Conservation (phyloP, 176 grass and related monocot species). For the Triticum dicoccoides region DNA sequence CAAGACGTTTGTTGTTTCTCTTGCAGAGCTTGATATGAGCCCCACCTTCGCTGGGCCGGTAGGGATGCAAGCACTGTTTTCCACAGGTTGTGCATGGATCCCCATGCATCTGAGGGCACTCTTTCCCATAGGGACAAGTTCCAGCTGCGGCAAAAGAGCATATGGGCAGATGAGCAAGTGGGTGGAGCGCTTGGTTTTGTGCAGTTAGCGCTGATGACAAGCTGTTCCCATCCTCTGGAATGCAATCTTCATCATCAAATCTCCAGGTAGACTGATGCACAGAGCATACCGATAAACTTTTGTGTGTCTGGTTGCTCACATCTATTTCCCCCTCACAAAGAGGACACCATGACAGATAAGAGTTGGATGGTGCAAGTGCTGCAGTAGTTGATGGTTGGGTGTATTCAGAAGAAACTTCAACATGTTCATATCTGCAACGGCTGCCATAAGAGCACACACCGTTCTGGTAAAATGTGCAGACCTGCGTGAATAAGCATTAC, state of each 20-base stretch:
- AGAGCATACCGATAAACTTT: not conserved
- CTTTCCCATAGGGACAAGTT: conserved; percentile 67
- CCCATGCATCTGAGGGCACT: conserved; percentile 67
- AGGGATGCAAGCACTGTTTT: conserved; percentile 68
- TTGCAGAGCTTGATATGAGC: conserved; percentile 65
- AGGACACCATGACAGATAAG: conserved; percentile 35
- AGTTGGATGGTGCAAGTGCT: conserved; percentile 40
- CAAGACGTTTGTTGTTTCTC: conserved; percentile 63
- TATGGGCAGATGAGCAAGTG: conserved; percentile 53
- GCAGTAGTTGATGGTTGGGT: conserved; percentile 33
- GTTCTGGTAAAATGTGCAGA: conserved; percentile 93
- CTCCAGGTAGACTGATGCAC: conserved; percentile 14
- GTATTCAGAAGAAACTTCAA: conserved; percentile 40
- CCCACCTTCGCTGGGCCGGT: conserved; percentile 49
- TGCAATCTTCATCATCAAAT: conserved; percentile 22
- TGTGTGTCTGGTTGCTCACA: conserved; percentile 5
- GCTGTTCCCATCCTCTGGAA: conserved; percentile 18
- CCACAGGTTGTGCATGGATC: conserved; percentile 59
- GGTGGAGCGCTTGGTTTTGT: conserved; percentile 14
- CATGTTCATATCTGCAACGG: conserved; percentile 78
- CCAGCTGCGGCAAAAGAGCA: conserved; percentile 82
- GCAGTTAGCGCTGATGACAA: not conserved
- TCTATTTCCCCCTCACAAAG: conserved; percentile 20
- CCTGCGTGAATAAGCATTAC: conserved; percentile 36
- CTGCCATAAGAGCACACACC: conserved; percentile 77